A percentile compares a stretch with the other conserved stretches of the same genome.
Evolutionary conservation across 306 rosid genomes (phyloP).

Genomic region (Begonia masoniana): DNA sequence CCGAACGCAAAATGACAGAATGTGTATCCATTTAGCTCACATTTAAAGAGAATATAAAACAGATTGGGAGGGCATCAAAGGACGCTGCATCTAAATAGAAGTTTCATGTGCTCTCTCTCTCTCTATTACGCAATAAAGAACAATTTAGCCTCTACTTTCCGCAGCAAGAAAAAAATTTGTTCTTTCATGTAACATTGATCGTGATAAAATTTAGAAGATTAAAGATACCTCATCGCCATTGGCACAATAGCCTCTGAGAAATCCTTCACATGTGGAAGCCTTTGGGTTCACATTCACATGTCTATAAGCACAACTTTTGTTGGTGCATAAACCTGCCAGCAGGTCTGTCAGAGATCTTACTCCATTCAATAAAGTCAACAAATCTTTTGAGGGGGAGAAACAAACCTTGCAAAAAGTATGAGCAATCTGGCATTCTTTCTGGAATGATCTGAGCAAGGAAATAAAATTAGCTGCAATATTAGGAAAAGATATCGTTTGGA

Average conservation of each 20-base stretch:
- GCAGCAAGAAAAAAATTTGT: too few species aligned
- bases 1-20: too few species aligned
- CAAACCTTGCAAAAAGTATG: constrained; percentile 82
- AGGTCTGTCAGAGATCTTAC: constrained; percentile 29
- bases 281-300: constrained; percentile 90
- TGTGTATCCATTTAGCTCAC: too few species aligned
- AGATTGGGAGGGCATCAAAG: too few species aligned
- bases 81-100: too few species aligned
- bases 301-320: constrained; percentile 70
- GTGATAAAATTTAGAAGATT: background rate
- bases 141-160: too few species aligned
- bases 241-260: constrained; percentile 89
- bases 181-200: too few species aligned
- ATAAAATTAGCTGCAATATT: constrained; percentile 15
- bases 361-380: too few species aligned
- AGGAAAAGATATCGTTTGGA: too few species aligned
- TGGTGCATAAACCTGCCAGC: constrained; percentile 85
- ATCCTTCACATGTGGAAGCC: constrained; percentile 77
- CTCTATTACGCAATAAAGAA: too few species aligned
- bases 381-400: background rate
- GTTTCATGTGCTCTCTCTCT: too few species aligned
- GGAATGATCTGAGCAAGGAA: constrained; percentile 75
- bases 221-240: constrained; percentile 74
- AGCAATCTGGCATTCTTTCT: constrained; percentile 95
- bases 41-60: too few species aligned